These are phyloP conservation scores for Hibiscus mutabilis DNA, from an alignment of 345 rosid genomes.

Conservation along the genomic window DNA sequence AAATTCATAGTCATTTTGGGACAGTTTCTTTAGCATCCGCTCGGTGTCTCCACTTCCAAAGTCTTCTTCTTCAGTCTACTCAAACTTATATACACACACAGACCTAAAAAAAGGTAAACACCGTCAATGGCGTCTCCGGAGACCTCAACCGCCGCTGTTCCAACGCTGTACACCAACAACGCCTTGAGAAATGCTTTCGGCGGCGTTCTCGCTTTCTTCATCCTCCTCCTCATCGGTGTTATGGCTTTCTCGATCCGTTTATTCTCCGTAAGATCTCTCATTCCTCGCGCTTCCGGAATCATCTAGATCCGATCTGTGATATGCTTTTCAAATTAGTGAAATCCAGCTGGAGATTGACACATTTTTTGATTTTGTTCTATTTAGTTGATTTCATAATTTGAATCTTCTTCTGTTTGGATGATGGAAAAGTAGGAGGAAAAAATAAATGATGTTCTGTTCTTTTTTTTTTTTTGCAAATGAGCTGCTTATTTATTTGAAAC, in stretches of 20 bases:
- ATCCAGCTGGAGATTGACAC: not conserved
- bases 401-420: not conserved
- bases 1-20: not conserved
- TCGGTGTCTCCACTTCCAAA: not conserved
- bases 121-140: slow-evolving; percentile 65
- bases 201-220: slow-evolving; percentile 61
- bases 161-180: slow-evolving; percentile 21
- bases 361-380: not conserved
- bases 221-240: slow-evolving; percentile 85
- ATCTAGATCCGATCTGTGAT: slow-evolving; percentile 32
- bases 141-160: slow-evolving; percentile 7
- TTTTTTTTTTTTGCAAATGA: not conserved
- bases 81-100: not conserved
- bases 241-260: slow-evolving; percentile 99
- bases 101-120: slow-evolving; percentile 1
- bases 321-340: not conserved
- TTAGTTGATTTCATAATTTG: not conserved
- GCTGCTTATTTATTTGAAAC: slow-evolving; percentile 2
- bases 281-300: not conserved
- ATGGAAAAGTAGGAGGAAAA: not conserved
- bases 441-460: not conserved
- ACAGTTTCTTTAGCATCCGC: not conserved
- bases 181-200: slow-evolving; percentile 72
- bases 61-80: slow-evolving; percentile 17
- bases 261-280: slow-evolving; percentile 65